Evolutionary conservation across 2,329 filamentous ascomycete genomes (phyloP), one percentile per base, ranked within the genome.

Genomic region (Botrytis tulipae): DNA sequence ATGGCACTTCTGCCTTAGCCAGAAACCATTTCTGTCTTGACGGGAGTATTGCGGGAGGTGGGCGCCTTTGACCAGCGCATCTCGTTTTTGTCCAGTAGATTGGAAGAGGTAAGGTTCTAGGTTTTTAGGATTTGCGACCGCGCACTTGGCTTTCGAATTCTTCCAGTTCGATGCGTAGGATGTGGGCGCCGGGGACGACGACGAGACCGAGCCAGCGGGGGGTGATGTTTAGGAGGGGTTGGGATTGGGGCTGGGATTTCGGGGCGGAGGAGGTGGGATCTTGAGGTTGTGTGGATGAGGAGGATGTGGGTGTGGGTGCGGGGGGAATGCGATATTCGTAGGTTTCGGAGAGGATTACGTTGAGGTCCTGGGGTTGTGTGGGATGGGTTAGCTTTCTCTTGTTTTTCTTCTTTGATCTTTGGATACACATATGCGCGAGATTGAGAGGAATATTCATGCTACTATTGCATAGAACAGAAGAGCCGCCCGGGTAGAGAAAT

Each of bases 151-250:
- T 90, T 2, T 83, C 82, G 80, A 91, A 91, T 76, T 95, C 91
- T 81, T 98, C 94, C 65, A 96, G 86, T 82, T 98, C 95, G 79
- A 99, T 94, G 84, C 92, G 95, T 74, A 87, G 90, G 77, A 99
- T 93, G 81, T 97, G 90, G 77, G 92, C 86, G 0, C 95, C 95
- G 0, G 96, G 96, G 6, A 99, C 89, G 37, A 98, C 95, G 4
- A 99, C 90, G 40, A 98, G 84, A 0, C 96, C 96, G 35, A 99
- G 88, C 80, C 94, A 97, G 71, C 96, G 90, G 77, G 92, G 94
- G 40, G 89, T 92, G 90, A 97, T 67, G 32, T 68, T n/a, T 29
- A 57, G 76, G 29, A 51, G 22, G 29, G 48, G 62, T 42, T 66
- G 44, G 20, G 44, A 12, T 29, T 44, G 42, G 22, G 32, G 5